Base-by-base conservation (phyloP, 192 early-diverging fungal species). In the Entomortierella parvispora region DNA sequence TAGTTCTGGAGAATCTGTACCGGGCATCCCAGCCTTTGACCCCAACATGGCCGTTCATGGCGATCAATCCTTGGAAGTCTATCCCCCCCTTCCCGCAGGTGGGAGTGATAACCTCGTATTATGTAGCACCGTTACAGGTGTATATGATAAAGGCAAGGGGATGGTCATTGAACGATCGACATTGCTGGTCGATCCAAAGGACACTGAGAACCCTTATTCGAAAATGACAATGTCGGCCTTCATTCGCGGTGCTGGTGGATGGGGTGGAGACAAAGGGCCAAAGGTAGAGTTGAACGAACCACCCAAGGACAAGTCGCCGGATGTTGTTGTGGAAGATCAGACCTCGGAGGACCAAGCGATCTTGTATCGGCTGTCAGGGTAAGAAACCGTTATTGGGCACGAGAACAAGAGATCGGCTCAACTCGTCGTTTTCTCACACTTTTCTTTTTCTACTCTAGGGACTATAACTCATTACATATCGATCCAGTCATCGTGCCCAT, bases 381-480 rank as follows among this genome's bases (percentile, higher is more conserved):
- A 81, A 46, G 58, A 26, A 28, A n/a, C n/a, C n/a, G n/a, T n/a
- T n/a, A n/a, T n/a, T n/a, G n/a, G n/a, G n/a, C n/a, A n/a, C n/a
- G n/a, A n/a, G n/a, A n/a, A n/a, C n/a, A n/a, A n/a, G n/a, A n/a
- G n/a, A n/a, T n/a, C n/a, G n/a, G n/a, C n/a, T n/a, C n/a, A n/a
- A n/a, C n/a, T n/a, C n/a, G n/a, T n/a, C n/a, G n/a, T n/a, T 61
- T 0, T 12, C 15, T 32, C 4, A 51, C 2, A n/a, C 18, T 17
- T 51, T 8, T 40, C 22, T 20, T 40, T 50, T 23, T 11, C 4
- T 49, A 42, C 45, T n/a, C n/a, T n/a, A 89, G 88, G 28, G 91
- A 93, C 63, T 93, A 88, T 79, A 93, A 92, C 70, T 89, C 90
- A 5, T 70, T 93, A 18, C 90, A 93, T 58, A 86, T 87, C 26